phyloP scores from a whole-genome alignment of 2,329 filamentous ascomycete species.

The Talaromyces sp. region DNA sequence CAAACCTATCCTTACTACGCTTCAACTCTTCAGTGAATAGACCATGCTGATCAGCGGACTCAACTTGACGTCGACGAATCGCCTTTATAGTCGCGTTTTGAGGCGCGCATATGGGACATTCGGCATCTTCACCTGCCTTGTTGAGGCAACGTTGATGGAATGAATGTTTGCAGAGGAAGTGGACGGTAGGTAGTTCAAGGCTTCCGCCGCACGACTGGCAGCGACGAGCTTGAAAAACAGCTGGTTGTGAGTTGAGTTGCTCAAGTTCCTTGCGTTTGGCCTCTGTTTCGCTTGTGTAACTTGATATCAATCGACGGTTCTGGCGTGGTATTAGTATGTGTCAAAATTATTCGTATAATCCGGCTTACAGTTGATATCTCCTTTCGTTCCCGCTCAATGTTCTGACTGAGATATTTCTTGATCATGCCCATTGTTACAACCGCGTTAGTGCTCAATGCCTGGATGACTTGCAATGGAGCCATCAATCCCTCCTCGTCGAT shows the following conservation, averaged over 20 bases:
- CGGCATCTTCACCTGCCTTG: conserved; percentile 60
- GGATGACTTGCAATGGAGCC: conserved; percentile 94
- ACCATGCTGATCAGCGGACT: conserved; percentile 82
- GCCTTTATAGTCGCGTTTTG: conserved; percentile 86
- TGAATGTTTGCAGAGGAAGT: conserved; percentile 95
- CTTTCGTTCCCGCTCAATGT: conserved; percentile 80
- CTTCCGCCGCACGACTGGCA: conserved; percentile 76
- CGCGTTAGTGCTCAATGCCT: conserved; percentile 73
- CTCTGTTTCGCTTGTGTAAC: conserved; percentile 79
- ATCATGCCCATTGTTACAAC: conserved; percentile 98
- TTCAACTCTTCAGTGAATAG: conserved; percentile 79
- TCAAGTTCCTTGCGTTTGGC: conserved; percentile 74
- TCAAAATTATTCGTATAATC: neutral
- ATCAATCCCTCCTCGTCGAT: conserved; percentile 90
- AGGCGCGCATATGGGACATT: conserved; percentile 81
- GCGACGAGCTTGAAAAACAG: conserved; percentile 84
- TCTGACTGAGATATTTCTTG: conserved; percentile 84
- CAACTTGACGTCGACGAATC: conserved; percentile 79
- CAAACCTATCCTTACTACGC: conserved; percentile 76
- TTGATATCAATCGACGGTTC: conserved; percentile 77
- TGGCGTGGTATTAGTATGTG: conserved; percentile 30
- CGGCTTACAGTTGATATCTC: conserved; percentile 65
- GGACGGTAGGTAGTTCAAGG: conserved; percentile 83
- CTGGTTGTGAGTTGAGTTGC: conserved; percentile 73
- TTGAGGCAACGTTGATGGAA: conserved; percentile 92